phyloP scores from a whole-genome alignment of 345 rosid genomes.

The Pseudoturritis turrita region DNA sequence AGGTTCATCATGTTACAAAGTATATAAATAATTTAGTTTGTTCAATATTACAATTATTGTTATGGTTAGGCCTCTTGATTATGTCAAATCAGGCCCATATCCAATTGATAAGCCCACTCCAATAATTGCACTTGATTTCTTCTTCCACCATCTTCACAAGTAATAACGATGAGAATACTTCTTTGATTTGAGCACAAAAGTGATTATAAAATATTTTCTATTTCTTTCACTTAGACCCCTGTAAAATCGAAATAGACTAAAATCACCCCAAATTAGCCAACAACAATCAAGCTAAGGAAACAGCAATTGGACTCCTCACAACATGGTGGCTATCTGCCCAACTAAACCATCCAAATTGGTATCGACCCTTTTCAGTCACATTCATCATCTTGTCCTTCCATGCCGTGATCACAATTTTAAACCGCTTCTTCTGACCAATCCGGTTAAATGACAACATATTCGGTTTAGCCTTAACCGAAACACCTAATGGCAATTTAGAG shows the following conservation, averaged over 20 bases:
- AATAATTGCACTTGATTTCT: not conserved
- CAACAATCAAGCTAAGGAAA: constrained; percentile 40
- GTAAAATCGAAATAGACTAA: not conserved
- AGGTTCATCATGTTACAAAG: not conserved
- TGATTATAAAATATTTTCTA: not conserved
- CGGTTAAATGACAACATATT: constrained; percentile 38
- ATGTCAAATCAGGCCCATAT: not conserved
- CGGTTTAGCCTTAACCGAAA: constrained; percentile 46
- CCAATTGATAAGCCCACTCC: not conserved
- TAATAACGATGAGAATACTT: not conserved
- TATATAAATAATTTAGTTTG: not conserved
- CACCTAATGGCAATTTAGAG: constrained; percentile 43
- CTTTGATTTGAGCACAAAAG: not conserved
- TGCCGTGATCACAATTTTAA: constrained; percentile 39
- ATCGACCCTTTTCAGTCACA: constrained; percentile 29
- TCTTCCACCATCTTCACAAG: not conserved
- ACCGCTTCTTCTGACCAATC: constrained; percentile 50
- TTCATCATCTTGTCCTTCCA: not conserved
- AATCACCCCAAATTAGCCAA: not conserved
- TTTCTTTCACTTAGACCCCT: constrained; percentile 2
- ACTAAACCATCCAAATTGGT: constrained; percentile 69
- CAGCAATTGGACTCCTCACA: constrained; percentile 69
- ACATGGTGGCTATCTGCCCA: constrained; percentile 53
- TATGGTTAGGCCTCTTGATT: not conserved
- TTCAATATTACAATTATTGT: not conserved